A percentile compares a stretch with the other conserved stretches of the same genome.
These are phyloP conservation scores for Lycium barbarum DNA, from an alignment of 257 asterid species.

Conservation along the genomic window DNA sequence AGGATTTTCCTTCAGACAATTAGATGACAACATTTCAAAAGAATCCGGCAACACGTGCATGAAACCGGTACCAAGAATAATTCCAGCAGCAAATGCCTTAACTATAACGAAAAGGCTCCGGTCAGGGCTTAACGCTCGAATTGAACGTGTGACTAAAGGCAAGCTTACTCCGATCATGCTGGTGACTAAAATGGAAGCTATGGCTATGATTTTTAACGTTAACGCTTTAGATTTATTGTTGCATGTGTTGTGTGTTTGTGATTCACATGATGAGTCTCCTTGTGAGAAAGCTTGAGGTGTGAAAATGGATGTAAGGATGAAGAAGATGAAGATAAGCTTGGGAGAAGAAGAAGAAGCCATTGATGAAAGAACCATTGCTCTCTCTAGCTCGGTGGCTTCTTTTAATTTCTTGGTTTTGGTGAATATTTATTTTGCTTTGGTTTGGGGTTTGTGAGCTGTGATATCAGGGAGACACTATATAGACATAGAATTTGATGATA, in stretches of 20 bases:
- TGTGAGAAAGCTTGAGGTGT: constrained; percentile 40
- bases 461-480: constrained; percentile 1
- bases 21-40: constrained; percentile 58
- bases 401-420: constrained; percentile 20
- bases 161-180: constrained; percentile 69
- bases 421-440: constrained; percentile 20
- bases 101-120: constrained; percentile 55
- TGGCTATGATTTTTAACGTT: constrained; percentile 65
- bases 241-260: constrained; percentile 40
- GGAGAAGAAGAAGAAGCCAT: neutral
- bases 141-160: constrained; percentile 53
- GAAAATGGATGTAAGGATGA: constrained; percentile 36
- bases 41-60: constrained; percentile 76
- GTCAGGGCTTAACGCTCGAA: constrained; percentile 55
- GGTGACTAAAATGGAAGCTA: constrained; percentile 49
- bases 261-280: constrained; percentile 46
- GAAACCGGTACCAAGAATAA: constrained; percentile 66
- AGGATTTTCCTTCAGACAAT: constrained; percentile 53
- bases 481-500: neutral
- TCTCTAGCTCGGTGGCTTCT: neutral
- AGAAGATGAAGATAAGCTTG: constrained; percentile 24
- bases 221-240: constrained; percentile 55
- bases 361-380: neutral
- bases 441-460: neutral
- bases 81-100: constrained; percentile 64